phyloP scores from a whole-genome alignment of 2,329 filamentous ascomycete species.

The Cytospora piceicola region DNA sequence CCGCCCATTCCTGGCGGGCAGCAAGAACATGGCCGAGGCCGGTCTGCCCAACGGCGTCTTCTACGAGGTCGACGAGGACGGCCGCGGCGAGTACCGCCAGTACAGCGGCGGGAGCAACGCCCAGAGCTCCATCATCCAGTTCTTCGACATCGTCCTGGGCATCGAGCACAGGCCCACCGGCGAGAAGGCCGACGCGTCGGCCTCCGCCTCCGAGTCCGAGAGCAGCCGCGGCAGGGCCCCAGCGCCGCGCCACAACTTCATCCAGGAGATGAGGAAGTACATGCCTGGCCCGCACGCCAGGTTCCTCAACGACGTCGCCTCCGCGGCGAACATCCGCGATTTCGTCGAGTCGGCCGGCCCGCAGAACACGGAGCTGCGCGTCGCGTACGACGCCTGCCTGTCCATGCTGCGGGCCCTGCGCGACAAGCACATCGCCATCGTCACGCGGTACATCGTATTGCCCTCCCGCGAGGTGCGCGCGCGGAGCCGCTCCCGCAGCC shows the following conservation, averaged over 20 bases:
- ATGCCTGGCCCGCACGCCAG: slow-evolving; percentile 93
- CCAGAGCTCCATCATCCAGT: slow-evolving; percentile 94
- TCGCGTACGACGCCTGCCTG: slow-evolving; percentile 90
- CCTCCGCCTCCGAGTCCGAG: slow-evolving; percentile 49
- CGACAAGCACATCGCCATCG: slow-evolving; percentile 95
- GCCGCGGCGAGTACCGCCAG: slow-evolving; percentile 72
- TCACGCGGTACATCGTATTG: slow-evolving; percentile 92
- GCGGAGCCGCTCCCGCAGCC: slow-evolving; percentile 63
- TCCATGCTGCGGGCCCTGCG: slow-evolving; percentile 71
- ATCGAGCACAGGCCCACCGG: slow-evolving; percentile 91
- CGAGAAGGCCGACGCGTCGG: slow-evolving; percentile 57
- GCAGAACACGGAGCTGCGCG: slow-evolving; percentile 66
- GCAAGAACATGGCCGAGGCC: slow-evolving; percentile 96
- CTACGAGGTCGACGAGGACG: slow-evolving; percentile 76
- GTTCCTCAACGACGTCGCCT: slow-evolving; percentile 80
- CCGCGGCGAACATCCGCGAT: slow-evolving; percentile 82
- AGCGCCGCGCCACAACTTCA: slow-evolving; percentile 79
- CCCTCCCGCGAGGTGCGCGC: slow-evolving; percentile 77
- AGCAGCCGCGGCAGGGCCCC: slow-evolving; percentile 45
- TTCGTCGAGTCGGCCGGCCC: slow-evolving; percentile 68
- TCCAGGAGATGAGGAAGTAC: slow-evolving; percentile 94
- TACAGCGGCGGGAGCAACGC: slow-evolving; percentile 95
- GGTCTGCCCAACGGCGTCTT: slow-evolving; percentile 85
- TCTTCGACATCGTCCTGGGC: slow-evolving; percentile 91
- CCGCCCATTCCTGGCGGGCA: slow-evolving; percentile 91